Evolutionary conservation across 2,329 filamentous ascomycete genomes (phyloP), one percentile per base, ranked within the genome.

Genomic region (Aspergillus sp.): DNA sequence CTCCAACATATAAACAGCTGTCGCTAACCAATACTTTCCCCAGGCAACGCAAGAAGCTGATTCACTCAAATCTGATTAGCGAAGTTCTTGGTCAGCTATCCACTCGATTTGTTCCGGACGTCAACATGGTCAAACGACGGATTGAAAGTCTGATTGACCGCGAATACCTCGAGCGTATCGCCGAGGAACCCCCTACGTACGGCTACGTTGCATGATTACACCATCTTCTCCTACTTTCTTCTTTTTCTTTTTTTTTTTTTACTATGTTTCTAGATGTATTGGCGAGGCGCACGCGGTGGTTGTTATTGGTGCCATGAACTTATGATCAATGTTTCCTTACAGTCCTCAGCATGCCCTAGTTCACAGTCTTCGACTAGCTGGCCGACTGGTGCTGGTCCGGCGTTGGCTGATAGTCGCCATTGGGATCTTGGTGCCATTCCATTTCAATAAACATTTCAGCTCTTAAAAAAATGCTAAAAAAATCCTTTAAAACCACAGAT

Each of bases 81-180:
- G 80, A 83, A 65, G 79, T 81, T 5, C 75, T 82, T 40, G 69
- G 74, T 4, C 80, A 82, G 58, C 68, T 83, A 4, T 76, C 76
- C 2, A 64, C 72, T 8, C 76, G 81, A 35, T 83, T 83, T 61
- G 73, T 76, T 35, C 81, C 81, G 0, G 80, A 83, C 59, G 76
- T 82, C 21, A 75, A 74, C 52, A 82, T 82, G 79, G 74, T 83
- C 63, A 83, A 83, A 67, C 79, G 77, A 61, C 74, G 79, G 33
- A 81, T 83, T 46, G 81, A 83, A 62, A 80, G 77, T 62, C 64
- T 83, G 61, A 83, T 83, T 55, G 81, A 83, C 58, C 75, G 81
- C 47, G 81, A 83, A 61, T 83, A 82, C 64, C 65, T 83, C 37
- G 81, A 82, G 55, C 75, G 75, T 45, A 62, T 77, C 6, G 62